Conservation (phyloP, 371 early-diverging fungal genomes). For the Furculomyces boomerangus region DNA sequence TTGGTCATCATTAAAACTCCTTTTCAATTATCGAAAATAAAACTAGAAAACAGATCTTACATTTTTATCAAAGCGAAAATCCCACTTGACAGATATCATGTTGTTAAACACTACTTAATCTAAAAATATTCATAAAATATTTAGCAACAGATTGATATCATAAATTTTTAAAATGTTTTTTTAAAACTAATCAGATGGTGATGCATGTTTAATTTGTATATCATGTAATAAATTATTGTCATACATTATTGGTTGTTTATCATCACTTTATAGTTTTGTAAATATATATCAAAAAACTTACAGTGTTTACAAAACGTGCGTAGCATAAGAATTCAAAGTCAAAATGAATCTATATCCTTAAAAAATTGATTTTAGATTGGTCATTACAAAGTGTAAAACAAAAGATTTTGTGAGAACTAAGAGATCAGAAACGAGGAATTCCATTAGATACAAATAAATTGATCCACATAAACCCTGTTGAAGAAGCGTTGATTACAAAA, state of each 20-base stretch:
- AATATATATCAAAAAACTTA: neutral
- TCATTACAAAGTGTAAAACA: neutral
- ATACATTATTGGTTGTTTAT: neutral
- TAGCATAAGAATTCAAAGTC: neutral
- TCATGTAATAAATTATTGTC: neutral
- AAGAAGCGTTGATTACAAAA: neutral
- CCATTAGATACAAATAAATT: neutral
- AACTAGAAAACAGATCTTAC: neutral
- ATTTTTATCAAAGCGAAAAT: neutral
- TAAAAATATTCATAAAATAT: neutral
- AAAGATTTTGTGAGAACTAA: neutral
- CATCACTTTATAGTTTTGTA: neutral
- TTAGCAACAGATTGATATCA: neutral
- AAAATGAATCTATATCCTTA: neutral
- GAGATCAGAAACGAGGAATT: constrained; percentile 4
- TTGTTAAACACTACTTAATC: neutral
- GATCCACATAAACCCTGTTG: neutral
- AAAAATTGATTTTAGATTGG: neutral
- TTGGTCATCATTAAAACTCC: neutral
- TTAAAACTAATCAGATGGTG: neutral
- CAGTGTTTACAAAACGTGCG: neutral
- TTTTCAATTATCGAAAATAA: too few species aligned
- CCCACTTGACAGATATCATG: neutral
- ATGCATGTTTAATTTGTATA: neutral
- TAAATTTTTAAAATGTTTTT: too few species aligned